Base-by-base conservation (phyloP, 202 grass and related monocot species). In the Zoysia matrella region DNA sequence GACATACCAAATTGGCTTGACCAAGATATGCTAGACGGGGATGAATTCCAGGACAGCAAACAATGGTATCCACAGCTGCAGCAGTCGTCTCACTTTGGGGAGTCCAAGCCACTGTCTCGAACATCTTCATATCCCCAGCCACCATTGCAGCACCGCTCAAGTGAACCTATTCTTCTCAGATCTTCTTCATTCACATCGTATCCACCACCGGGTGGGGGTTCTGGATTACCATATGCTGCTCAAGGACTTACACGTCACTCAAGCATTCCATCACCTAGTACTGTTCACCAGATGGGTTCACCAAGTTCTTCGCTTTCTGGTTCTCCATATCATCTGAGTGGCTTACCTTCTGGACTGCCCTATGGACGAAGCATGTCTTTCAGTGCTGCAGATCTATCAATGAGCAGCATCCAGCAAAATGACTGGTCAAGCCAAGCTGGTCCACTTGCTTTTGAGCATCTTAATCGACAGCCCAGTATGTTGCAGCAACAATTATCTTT, bases 101-200 rank as follows among this genome's bases (percentile, higher is more conserved):
- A 88, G 63, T 76, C 75, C 14, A 91, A 86, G 75, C 87, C 91
- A 64, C 60, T 97, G 72, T 88, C 84, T 61, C 86, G 91, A 73
- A 89, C 86, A 65, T 93, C 94, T 43, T 97, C 94, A 3, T 97
- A 90, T 77, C 89, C 94, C 66, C 89, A 90, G 72, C 83, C 90
- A 67, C 84, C 77, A 78, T 75, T 86, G 73, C 83, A 88, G 50
- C 84, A 97, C 22, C 22, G 22, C 22, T 22, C 22, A 22, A 22
- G 22, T 22, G 22, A 22, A 22, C 22, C 22, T 22, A 81, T 93
- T 78, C 71, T 89, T 74, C 63, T 86, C 40, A 82, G 84, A 72
- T 71, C 85, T 74, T 22, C 22, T 22, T 86, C 87, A 9, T 86
- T 88, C 83, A 87, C 82, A 67, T 93, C 88, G 58, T 92, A 82